Conservation (phyloP, 2,329 filamentous ascomycete genomes). For the Shiraia bambusicola region DNA sequence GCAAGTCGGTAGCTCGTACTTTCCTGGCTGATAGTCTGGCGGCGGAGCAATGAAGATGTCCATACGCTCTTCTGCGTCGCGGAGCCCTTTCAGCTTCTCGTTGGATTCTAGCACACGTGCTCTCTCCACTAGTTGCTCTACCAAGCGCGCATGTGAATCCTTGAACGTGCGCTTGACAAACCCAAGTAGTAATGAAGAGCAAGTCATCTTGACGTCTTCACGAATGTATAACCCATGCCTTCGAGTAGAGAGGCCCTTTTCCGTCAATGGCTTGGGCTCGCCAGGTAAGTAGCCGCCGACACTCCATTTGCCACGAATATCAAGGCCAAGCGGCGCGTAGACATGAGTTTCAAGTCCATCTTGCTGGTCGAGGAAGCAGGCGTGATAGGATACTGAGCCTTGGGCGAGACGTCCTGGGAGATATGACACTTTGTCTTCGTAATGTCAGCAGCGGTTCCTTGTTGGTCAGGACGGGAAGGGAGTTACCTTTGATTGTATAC, state of each 20-base stretch:
- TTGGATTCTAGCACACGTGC: constrained; percentile 41
- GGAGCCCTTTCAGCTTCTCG: constrained; percentile 33
- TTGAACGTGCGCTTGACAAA: constrained; percentile 85
- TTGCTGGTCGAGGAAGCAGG: constrained; percentile 74
- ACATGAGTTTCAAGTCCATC: constrained; percentile 78
- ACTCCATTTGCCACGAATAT: constrained; percentile 77
- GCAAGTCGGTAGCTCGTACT: constrained; percentile 1
- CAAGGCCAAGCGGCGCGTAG: constrained; percentile 78
- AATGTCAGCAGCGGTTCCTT: constrained; percentile 4
- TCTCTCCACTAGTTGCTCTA: constrained; percentile 53
- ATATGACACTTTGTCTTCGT: constrained; percentile 69
- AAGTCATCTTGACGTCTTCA: constrained; percentile 83
- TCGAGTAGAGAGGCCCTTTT: constrained; percentile 68
- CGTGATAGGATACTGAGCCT: constrained; percentile 74
- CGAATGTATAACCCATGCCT: constrained; percentile 72
- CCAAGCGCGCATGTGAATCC: constrained; percentile 70
- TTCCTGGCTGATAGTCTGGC: constrained; percentile 28
- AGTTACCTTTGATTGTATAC: constrained; percentile 59
- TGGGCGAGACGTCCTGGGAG: constrained; percentile 66
- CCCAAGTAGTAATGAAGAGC: constrained; percentile 71
- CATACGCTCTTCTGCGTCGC: constrained; percentile 34
- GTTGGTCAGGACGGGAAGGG: background rate
- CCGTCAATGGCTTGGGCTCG: constrained; percentile 65
- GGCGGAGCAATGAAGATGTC: constrained; percentile 41
- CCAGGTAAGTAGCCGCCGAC: constrained; percentile 71